These are phyloP conservation scores for Anthostomella pinea DNA, from an alignment of 2,329 filamentous ascomycete genomes.

Conservation along the genomic window DNA sequence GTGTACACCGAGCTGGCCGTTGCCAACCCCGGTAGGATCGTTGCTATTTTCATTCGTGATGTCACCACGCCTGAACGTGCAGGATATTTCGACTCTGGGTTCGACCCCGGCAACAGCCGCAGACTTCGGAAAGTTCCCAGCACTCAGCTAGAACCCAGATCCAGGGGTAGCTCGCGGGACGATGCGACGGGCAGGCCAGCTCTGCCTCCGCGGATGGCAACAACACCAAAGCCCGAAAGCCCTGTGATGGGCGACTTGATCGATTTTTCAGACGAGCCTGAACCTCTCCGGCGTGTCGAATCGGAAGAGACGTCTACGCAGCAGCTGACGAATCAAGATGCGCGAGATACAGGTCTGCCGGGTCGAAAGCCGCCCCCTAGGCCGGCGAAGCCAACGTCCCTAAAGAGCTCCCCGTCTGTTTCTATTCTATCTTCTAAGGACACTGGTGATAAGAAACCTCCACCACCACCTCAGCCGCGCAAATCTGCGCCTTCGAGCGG, in stretches of 20 bases:
- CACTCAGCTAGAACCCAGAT: constrained; percentile 15
- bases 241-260: constrained; percentile 58
- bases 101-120: constrained; percentile 27
- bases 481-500: constrained; percentile 28
- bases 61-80: constrained; percentile 76
- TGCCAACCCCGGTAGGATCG: constrained; percentile 76
- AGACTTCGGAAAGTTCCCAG: constrained; percentile 25
- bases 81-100: constrained; percentile 72
- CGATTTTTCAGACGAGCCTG: constrained; percentile 56
- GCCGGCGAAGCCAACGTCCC: constrained; percentile 55
- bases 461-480: constrained; percentile 36
- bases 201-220: constrained; percentile 33
- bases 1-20: constrained; percentile 93
- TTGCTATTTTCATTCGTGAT: constrained; percentile 91
- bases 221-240: constrained; percentile 27
- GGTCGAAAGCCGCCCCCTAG: constrained; percentile 42
- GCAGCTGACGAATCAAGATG: constrained; percentile 20
- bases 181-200: constrained; percentile 26
- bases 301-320: constrained; percentile 31
- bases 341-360: constrained; percentile 30
- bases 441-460: constrained; percentile 16
- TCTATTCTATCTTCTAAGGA: constrained; percentile 15
- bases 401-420: constrained; percentile 42
- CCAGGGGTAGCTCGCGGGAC: constrained; percentile 16
- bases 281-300: constrained; percentile 35